Evolutionary conservation across 2,329 filamentous ascomycete genomes (phyloP), one percentile per base, ranked within the genome.

Genomic region (Paecilomyces niveus): DNA sequence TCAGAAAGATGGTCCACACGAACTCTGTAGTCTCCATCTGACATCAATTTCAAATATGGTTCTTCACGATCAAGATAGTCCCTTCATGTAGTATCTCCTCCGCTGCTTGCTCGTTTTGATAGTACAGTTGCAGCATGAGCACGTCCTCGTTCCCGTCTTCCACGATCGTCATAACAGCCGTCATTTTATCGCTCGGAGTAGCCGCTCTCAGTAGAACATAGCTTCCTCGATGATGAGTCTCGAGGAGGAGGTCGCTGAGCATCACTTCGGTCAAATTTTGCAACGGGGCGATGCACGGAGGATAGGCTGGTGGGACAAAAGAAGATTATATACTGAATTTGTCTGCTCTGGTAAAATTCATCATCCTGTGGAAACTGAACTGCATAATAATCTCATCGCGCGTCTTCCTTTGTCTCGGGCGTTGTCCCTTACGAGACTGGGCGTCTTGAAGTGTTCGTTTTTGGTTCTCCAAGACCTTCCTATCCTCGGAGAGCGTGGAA

Each of bases 1-100:
- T 85, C 82, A 15, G 75, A 77, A 15, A 79, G 63, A 64, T 85
- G 82, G 58, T 85, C 82, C 6, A 83, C 78, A 5, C 81, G 74
- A 24, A 85, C 33, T 0, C 69, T 72, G 64, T 80, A 81, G 0
- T 68, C 54, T 1, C 76, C 76, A 29, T 77, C 66, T 0, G 64
- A 66, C 24, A 71, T 70, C 0, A 65, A 31, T 61, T 79, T 81
- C 62, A 84, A 75, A 62, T 77, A 85, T 0, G 82, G 81, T 58
- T 85, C 82, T 60, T 85, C 29, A 85, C 56, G 29, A 84, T 63
- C 10, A 76, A 71, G 0, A 78, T 63, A 11, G 67, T 69, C 1
- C 70, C 69, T 4, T 68, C 56, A 0, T 63, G 59, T 2, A 83
- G 55, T 0, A 76, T 63, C 5, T 78, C 66, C 3, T 72, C 61